Evolutionary conservation across 108 stramenopile species (phyloP).

Genomic region (Cylindrotheca fusiformis): DNA sequence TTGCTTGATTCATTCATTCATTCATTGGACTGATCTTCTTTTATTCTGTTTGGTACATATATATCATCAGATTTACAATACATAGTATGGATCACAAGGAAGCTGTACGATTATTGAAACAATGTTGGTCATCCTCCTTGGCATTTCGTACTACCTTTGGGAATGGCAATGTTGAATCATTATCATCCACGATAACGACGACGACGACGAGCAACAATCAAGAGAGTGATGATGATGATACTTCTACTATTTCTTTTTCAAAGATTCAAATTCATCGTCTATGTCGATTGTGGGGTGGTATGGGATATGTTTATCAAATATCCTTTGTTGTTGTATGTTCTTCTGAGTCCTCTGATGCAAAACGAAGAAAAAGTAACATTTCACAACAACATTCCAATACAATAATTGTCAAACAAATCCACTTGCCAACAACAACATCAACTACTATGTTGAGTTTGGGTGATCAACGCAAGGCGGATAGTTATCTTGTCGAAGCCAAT

Average conservation of each 20-base stretch:
- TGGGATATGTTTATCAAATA: constrained; percentile 68
- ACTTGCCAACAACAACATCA: constrained; percentile 30
- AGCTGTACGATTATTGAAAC: background rate
- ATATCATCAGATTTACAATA: no score
- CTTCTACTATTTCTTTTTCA: background rate
- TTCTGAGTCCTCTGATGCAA: no score
- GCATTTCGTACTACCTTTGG: no score
- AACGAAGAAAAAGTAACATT: background rate
- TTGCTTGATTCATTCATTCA: no score
- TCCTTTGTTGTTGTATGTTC: constrained; percentile 3
- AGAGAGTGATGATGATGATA: background rate
- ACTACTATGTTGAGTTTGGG: constrained; percentile 37
- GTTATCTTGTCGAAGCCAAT: constrained; percentile 66
- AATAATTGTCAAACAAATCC: constrained; percentile 60
- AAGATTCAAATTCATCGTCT: constrained; percentile 7
- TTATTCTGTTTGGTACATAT: no score
- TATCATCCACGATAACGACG: background rate
- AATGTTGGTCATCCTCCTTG: background rate
- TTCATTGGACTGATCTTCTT: no score
- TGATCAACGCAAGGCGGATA: constrained; percentile 60
- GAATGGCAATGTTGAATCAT: no score
- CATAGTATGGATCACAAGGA: background rate
- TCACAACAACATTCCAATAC: background rate
- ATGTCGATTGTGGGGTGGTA: constrained; percentile 60
- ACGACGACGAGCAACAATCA: background rate